Evolutionary conservation across 345 rosid species (phyloP), one percentile per base, ranked within the genome.

Genomic region (Brassica juncea): DNA sequence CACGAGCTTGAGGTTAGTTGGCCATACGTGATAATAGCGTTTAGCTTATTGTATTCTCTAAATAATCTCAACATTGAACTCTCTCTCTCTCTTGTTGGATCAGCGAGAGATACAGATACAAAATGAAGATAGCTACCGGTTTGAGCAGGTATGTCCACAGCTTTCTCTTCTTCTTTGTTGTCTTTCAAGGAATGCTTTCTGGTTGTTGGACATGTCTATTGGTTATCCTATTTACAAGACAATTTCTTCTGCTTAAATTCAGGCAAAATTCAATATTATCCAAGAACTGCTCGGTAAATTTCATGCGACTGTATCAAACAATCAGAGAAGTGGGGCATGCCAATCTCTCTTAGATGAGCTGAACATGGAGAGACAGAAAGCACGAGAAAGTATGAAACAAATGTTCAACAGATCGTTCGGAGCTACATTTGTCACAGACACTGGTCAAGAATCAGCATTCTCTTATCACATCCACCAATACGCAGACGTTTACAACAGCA

Each of bases 361-460:
- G 61, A 94, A 94, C 82, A 81, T 77, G 58, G 92, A 85, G 76
- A 89, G 99, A 85, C 86, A 85, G 84, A 89, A 88, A 82, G 88
- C 92, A n/a, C 81, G 97, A 30, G 71, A 67, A n/a, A n/a, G n/a
- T n/a, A n/a, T 95, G 99, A 95, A 91, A 84, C 80, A 77, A 71
- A 91, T 95, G 98, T 91, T 95, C 86, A 95, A 91, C 79, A 81
- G 78, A 76, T 92, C 94, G n/a, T 92, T 95, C 72, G 99, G 99
- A 76, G 98, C 99, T 58, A 95, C 99, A 39, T 92, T 92, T 77
- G 90, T 95, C 11, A 91, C 96, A 15, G 97, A 89, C 80, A 92
- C 89, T 19, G 94, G 94, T 77, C 98, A 94, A 83, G 97, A 94
- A 83, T 94, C 97, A 73, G 97, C 97, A 10, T 91, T 95, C 86